Conservation (phyloP, 805 yeast genomes). For the Zygosaccharomyces rouxii region DNA sequence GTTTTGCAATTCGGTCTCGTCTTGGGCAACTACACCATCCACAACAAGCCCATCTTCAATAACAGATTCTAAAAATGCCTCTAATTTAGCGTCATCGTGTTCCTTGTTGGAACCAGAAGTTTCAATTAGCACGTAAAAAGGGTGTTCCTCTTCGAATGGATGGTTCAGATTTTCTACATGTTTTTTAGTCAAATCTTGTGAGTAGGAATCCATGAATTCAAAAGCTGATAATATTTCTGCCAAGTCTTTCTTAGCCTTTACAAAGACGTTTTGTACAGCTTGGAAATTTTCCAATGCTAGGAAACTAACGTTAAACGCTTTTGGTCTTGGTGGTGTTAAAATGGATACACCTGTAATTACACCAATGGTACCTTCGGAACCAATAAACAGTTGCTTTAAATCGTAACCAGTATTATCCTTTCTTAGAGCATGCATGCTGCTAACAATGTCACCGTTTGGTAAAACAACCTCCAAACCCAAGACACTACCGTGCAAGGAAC, state of each 20-base stretch:
- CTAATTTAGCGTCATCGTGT: constrained; percentile 89
- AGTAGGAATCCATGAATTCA: constrained; percentile 83
- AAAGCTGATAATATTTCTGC: constrained; percentile 87
- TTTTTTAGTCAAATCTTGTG: constrained; percentile 58
- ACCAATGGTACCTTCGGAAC: constrained; percentile 91
- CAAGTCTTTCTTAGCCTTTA: constrained; percentile 69
- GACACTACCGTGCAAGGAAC: constrained; percentile 88
- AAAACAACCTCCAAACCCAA: constrained; percentile 90
- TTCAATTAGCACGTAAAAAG: constrained; percentile 88
- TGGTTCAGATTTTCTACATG: constrained; percentile 54
- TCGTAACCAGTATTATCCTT: constrained; percentile 96
- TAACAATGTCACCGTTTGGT: constrained; percentile 78
- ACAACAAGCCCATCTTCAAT: constrained; percentile 79
- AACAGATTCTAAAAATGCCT: constrained; percentile 71
- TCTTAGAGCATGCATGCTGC: constrained; percentile 79
- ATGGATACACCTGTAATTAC: constrained; percentile 86
- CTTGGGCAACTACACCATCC: constrained; percentile 97
- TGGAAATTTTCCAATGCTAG: constrained; percentile 78
- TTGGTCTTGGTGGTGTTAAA: constrained; percentile 84
- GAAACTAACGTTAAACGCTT: constrained; percentile 80
- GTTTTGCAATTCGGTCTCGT: constrained; percentile 75
- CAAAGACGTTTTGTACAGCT: constrained; percentile 77
- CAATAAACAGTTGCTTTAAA: constrained; percentile 86
- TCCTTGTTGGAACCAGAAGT: constrained; percentile 93
- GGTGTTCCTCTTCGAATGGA: constrained; percentile 80